Base-by-base conservation (phyloP, 2,329 filamentous ascomycete species). In the Alternaria sp. region DNA sequence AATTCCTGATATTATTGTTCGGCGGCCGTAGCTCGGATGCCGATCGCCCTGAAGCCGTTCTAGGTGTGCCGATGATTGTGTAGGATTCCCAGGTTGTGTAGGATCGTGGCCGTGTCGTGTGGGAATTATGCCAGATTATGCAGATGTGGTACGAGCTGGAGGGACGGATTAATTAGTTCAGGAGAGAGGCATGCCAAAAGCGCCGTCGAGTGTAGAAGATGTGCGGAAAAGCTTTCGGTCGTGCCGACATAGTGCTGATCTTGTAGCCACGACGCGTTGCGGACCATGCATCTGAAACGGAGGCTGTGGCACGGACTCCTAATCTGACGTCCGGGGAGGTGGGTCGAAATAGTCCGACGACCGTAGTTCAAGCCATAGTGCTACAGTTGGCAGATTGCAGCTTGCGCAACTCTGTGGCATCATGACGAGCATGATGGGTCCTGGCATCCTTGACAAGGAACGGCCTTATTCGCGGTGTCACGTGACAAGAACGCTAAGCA, bases 291-390 rank as follows among this genome's bases (percentile, higher is more conserved):
- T 62, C 61, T 72, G 72, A 74, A 73, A 74, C 72, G 62, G 54
- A 64, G 51, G 36, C 30, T 60, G 68, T 72, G 60, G 70, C 71
- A 74, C 69, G 67, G 70, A 73, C 71, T 54, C 51, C 51, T 46
- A 34, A 41, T 53, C 64, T 36, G 47, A 54, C 24, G 46, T 44
- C 30, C 28, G 39, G 52, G 38, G 20, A 55, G 28, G 43, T 47
- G 46, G 39, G 46, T 28, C 22, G 60, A 46, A 51, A 61, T 49
- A 24, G 20, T 16, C 46, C 32, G 28, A 28, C 47, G 55, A 32
- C 30, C 18, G 4, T 28, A 49, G 39, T 22, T 44, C 32, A 9
- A 26, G 9, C 39, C 16, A n/a, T 20, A n/a, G 32, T 46, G 46
- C 22, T 43, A 39, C 38, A 22, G 28, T 16, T 28, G 22, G 49